Evolutionary conservation across 176 grass and related monocot genomes (phyloP).

Genomic region (Musa troglodytarum): DNA sequence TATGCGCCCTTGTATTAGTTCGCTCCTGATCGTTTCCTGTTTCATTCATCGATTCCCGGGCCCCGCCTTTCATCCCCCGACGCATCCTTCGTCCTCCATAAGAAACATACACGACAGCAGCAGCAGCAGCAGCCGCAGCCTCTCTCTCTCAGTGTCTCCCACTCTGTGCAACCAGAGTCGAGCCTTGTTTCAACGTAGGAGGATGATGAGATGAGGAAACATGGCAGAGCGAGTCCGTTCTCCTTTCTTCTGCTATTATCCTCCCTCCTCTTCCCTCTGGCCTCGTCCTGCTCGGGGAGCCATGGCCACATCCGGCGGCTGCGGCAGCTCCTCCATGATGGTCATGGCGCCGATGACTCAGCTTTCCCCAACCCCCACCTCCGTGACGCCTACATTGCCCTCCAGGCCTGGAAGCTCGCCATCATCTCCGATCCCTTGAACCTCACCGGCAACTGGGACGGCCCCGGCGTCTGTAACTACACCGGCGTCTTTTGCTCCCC

Average conservation of each 20-base stretch:
- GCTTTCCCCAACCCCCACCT: not conserved
- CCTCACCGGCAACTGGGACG: slow-evolving; percentile 1
- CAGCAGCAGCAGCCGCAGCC: too few species aligned
- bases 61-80: too few species aligned
- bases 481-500: not conserved
- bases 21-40: too few species aligned
- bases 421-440: slow-evolving; percentile 3
- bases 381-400: slow-evolving; percentile 5
- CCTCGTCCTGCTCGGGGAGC: slow-evolving; percentile 2
- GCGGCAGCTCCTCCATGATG: not conserved
- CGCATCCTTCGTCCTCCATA: too few species aligned
- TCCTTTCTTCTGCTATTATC: not conserved
- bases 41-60: too few species aligned
- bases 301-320: not conserved
- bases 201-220: slow-evolving; percentile 2
- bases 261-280: not conserved
- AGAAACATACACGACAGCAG: too few species aligned
- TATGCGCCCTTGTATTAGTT: too few species aligned
- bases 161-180: too few species aligned
- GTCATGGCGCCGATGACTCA: not conserved
- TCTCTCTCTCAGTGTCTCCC: too few species aligned
- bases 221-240: not conserved
- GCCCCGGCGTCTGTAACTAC: not conserved
- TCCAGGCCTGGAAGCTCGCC: slow-evolving; percentile 4
- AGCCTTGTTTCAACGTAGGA: not conserved